Evolutionary conservation across 1,139 yeast genomes (phyloP), one percentile per base, ranked within the genome.

Genomic region (Nakaseomyces delphensis): DNA sequence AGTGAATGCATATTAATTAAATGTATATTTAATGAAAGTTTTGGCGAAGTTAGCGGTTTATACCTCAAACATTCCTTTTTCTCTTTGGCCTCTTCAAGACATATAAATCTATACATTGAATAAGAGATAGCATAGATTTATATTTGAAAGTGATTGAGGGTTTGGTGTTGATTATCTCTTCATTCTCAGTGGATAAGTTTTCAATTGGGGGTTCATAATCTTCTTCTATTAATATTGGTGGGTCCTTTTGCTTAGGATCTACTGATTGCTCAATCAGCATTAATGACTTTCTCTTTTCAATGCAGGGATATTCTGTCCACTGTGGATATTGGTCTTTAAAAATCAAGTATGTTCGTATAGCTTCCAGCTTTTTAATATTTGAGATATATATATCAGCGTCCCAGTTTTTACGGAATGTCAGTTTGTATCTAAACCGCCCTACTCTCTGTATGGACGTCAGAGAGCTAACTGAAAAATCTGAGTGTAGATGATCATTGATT

Each of bases 71-170:
- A n/a, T 6, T 21, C 9, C 37, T 11, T 13, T 33, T 33, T 38
- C 63, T 50, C 45, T 51, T 54, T 16, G 64, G 64, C 29, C 64
- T 48, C 33, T 51, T 51, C 19, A 59, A 44, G 8, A 60, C 55
- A 43, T 59, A 58, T 9, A 59, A 43, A 32, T 56, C 58, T 7
- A 60, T 45, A 30, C 59, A 53, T 3, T 52, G 53, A 1, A 58
- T 58, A 10, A 58, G 44, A 21, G 51, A 57, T 9, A 47, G 33
- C 30, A 54, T 43, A 2, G 57, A 53, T 20, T 37, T 45, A 42
- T 59, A 59, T 13, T 41, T 49, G 33, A 52, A 52, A 1, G 42
- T 40, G 13, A 59, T 43, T 10, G 44, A 45, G 0, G 62, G 62
- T 38, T 60, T 59, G 19, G 44, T 24, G 13, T 59, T 55, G 24